Percentiles rank a stretch among this genome's conserved stretches.
These are phyloP conservation scores for Neoconidiobolus thromboides DNA, from an alignment of 371 early-diverging fungal species.

Conservation along the genomic window DNA sequence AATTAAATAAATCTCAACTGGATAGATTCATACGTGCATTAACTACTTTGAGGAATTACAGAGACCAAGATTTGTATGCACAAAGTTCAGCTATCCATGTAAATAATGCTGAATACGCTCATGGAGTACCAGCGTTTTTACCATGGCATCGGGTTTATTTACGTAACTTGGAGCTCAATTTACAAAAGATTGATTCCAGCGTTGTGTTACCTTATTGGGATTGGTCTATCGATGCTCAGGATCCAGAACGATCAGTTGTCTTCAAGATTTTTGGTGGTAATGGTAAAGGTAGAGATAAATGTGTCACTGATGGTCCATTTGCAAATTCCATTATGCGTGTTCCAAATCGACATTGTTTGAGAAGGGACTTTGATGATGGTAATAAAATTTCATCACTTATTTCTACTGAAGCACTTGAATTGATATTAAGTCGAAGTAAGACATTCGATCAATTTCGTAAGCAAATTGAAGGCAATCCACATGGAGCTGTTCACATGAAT, in stretches of 20 bases:
- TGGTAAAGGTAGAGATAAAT: constrained; percentile 8
- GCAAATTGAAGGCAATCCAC: constrained; percentile 18
- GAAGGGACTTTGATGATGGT: constrained; percentile 9
- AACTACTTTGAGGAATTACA: not conserved
- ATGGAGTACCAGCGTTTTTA: constrained; percentile 14
- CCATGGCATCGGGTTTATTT: constrained; percentile 23
- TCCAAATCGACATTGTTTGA: constrained; percentile 13
- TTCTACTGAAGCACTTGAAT: constrained; percentile 10
- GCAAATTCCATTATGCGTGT: not conserved
- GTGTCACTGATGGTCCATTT: constrained; percentile 12
- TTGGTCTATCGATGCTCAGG: constrained; percentile 15
- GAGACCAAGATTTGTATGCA: not conserved
- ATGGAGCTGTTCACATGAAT: constrained; percentile 22
- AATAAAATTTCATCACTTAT: constrained; percentile 14
- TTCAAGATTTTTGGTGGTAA: constrained; percentile 11
- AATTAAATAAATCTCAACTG: not conserved
- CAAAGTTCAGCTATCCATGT: not conserved
- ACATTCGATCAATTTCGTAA: constrained; percentile 17
- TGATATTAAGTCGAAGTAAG: constrained; percentile 9
- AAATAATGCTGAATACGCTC: not conserved
- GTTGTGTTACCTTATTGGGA: constrained; percentile 33
- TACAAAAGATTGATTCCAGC: constrained; percentile 16
- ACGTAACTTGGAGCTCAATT: constrained; percentile 12
- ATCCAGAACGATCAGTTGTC: constrained; percentile 6
- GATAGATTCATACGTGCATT: constrained; percentile 1